Evolutionary conservation across 805 yeast species (phyloP).

Genomic region (Kodamaea sagamina): DNA sequence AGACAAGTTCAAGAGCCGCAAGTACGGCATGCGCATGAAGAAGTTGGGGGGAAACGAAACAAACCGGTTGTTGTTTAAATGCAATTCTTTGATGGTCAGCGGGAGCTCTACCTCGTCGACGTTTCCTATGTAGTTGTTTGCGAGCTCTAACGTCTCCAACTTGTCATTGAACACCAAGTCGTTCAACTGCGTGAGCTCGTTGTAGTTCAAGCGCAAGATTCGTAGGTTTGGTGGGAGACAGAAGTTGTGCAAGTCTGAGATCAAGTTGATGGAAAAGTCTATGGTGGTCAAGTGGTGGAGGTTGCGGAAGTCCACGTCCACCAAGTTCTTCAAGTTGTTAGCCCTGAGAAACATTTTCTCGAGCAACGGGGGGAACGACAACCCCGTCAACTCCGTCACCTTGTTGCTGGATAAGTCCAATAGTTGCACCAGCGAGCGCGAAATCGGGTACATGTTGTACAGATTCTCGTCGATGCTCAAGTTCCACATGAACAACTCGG

Average conservation of each 20-base stretch:
- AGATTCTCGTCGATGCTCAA: conserved; percentile 14
- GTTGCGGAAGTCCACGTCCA: conserved; percentile 16
- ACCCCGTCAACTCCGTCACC: conserved; percentile 15
- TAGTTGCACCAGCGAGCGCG: conserved; percentile 10
- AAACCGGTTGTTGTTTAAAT: conserved; percentile 18
- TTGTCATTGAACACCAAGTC: conserved; percentile 13
- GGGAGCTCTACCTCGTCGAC: conserved; percentile 19
- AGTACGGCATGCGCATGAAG: conserved; percentile 14
- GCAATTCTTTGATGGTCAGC: conserved; percentile 15
- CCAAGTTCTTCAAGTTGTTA: conserved; percentile 16
- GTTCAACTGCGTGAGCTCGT: conserved; percentile 12
- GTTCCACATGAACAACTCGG: conserved; percentile 18
- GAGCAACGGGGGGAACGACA: conserved; percentile 17
- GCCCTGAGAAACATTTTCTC: conserved; percentile 17
- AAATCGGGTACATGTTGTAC: conserved; percentile 1
- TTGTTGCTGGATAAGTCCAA: conserved; percentile 21
- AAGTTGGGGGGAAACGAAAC: conserved; percentile 18
- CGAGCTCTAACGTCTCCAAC: conserved; percentile 19
- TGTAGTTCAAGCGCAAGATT: conserved; percentile 18
- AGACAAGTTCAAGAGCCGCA: conserved; percentile 17
- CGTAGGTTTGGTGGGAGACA: conserved; percentile 15
- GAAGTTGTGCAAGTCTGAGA: conserved; percentile 7
- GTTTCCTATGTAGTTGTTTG: conserved; percentile 16
- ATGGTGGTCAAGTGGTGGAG: conserved; percentile 12
- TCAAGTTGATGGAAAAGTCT: conserved; percentile 19